A percentile compares a stretch with the other conserved stretches of the same genome.
These are phyloP conservation scores for Blepharisma japonicum DNA, from an alignment of 73 alveolate genomes.

Conservation along the genomic window DNA sequence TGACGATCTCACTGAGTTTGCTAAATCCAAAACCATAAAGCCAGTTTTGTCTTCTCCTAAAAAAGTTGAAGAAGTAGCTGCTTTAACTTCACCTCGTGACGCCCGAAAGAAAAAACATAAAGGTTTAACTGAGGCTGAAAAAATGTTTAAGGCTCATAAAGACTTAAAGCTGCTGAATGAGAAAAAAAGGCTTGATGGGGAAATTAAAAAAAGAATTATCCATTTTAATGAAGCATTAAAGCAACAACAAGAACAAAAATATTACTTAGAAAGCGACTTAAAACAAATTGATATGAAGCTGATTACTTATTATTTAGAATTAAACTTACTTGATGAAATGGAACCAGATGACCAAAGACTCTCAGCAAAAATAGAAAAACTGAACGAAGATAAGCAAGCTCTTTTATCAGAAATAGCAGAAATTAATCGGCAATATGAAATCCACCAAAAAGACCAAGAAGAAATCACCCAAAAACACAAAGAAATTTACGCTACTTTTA, in stretches of 20 bases:
- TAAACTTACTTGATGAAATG: slow-evolving; percentile 72
- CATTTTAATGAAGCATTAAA: slow-evolving; percentile 14
- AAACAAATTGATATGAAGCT: slow-evolving; percentile 84
- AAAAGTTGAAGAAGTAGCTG: slow-evolving; percentile 69
- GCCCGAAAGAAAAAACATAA: slow-evolving; percentile 44
- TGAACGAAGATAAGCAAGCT: slow-evolving; percentile 70
- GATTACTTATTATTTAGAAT: slow-evolving; percentile 74
- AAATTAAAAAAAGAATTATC: slow-evolving; percentile 41
- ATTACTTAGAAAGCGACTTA: slow-evolving; percentile 66
- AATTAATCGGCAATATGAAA: slow-evolving; percentile 50
- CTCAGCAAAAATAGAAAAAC: slow-evolving; percentile 67
- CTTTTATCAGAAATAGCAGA: slow-evolving; percentile 66
- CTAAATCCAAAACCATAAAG: slow-evolving; percentile 38
- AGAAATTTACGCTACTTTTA: slow-evolving; percentile 70
- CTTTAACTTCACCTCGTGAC: slow-evolving; percentile 58
- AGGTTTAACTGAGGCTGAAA: slow-evolving; percentile 40
- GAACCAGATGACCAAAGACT: slow-evolving; percentile 80
- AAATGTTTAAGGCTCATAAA: slow-evolving; percentile 14
- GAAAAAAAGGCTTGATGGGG: slow-evolving; percentile 53
- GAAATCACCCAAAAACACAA: slow-evolving; percentile 69
- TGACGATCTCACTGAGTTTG: slow-evolving; percentile 44
- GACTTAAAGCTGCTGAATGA: slow-evolving; percentile 53
- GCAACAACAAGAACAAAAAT: slow-evolving; percentile 30
- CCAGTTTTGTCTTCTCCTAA: slow-evolving; percentile 42
- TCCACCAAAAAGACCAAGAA: slow-evolving; percentile 71